A percentile compares a stretch with the other conserved stretches of the same genome.
These are phyloP conservation scores for Tylopilus intermedius DNA, from an alignment of 768 basidiomycete genomes.

Conservation along the genomic window DNA sequence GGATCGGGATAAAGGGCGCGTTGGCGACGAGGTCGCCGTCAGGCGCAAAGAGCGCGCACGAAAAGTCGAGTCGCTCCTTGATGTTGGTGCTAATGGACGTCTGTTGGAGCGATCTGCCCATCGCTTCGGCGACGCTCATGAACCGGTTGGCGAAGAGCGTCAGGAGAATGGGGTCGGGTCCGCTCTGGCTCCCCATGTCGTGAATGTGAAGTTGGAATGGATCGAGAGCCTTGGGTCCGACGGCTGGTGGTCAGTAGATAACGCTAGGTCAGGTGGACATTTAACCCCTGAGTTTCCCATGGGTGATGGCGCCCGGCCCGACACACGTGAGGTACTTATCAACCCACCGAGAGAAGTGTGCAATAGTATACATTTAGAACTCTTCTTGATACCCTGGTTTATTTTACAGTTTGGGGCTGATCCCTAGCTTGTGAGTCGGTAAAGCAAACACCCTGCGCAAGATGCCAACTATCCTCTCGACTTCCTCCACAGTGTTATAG, in stretches of 20 bases:
- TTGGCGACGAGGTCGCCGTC: constrained; percentile 93
- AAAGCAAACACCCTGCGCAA: constrained; percentile 45
- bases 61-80: constrained; percentile 93
- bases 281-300: background rate
- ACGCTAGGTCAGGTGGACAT: background rate
- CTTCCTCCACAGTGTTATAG: constrained; percentile 73
- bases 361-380: too few relatives aligned
- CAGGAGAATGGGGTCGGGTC: constrained; percentile 80
- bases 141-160: constrained; percentile 94
- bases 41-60: constrained; percentile 92
- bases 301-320: background rate
- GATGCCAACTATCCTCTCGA: constrained; percentile 51
- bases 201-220: background rate
- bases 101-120: constrained; percentile 87
- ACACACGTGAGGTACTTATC: too few relatives aligned
- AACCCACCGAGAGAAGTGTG: too few relatives aligned
- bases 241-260: background rate
- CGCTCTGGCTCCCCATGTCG: constrained; percentile 23
- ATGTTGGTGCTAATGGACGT: constrained; percentile 91
- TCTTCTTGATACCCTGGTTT: too few relatives aligned
- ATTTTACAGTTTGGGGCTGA: background rate
- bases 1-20: constrained; percentile 87
- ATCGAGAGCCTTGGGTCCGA: background rate
- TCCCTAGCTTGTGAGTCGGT: background rate
- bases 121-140: constrained; percentile 96